Evolutionary conservation across 2,329 filamentous ascomycete genomes (phyloP).

Genomic region (Neonectria magnoliae): DNA sequence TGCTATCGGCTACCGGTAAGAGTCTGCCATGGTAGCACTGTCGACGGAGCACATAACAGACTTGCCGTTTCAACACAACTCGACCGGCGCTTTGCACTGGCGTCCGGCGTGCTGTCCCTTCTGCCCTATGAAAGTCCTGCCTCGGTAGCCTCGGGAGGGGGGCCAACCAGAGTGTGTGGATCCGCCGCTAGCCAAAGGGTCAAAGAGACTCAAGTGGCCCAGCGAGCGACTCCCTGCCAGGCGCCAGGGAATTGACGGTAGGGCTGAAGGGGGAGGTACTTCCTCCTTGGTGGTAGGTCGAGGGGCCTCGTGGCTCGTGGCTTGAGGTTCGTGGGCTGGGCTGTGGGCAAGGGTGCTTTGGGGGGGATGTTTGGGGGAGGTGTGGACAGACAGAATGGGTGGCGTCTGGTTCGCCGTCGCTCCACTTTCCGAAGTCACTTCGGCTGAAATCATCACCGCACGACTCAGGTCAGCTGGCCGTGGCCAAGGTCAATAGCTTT

Average conservation of each 20-base stretch:
- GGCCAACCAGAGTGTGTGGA: slow-evolving; percentile 15
- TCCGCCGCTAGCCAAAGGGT: slow-evolving; percentile 17
- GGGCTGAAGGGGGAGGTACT: slow-evolving; percentile 17
- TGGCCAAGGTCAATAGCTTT: neutral
- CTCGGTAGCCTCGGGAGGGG: slow-evolving; percentile 22
- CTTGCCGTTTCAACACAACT: neutral
- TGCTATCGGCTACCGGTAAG: neutral
- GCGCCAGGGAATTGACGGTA: slow-evolving; percentile 14
- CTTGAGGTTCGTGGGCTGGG: neutral
- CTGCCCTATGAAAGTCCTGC: slow-evolving; percentile 20
- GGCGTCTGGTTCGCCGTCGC: slow-evolving; percentile 10
- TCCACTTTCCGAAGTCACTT: slow-evolving; percentile 20
- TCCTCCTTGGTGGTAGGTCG: neutral
- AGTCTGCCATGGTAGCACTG: neutral
- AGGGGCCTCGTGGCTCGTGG: neutral
- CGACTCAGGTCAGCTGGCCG: slow-evolving; percentile 26
- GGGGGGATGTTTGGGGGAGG: neutral
- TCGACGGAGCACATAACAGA: neutral
- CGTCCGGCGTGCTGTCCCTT: neutral
- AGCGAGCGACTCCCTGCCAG: neutral
- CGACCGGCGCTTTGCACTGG: neutral
- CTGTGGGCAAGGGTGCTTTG: neutral
- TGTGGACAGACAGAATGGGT: neutral
- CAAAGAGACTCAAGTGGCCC: neutral
- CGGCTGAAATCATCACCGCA: slow-evolving; percentile 2